Conservation (phyloP, 805 yeast genomes). For the Yarrowia alimentaria region DNA sequence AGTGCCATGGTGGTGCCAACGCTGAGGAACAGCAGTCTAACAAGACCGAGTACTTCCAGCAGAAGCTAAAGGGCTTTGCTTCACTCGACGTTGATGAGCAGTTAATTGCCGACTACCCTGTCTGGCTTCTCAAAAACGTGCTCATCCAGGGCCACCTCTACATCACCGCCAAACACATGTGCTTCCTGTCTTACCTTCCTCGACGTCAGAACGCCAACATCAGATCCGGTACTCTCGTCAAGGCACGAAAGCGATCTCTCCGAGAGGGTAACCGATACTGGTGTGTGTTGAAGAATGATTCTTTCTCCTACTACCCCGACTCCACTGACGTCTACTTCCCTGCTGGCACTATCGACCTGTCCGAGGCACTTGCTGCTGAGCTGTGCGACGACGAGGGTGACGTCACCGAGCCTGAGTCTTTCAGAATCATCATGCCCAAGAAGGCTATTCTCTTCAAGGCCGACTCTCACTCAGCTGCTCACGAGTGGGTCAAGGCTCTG, state of each 20-base stretch:
- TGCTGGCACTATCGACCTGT: constrained; percentile 65
- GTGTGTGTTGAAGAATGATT: constrained; percentile 71
- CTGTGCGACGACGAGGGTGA: constrained; percentile 37
- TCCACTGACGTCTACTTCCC: constrained; percentile 89
- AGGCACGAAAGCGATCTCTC: constrained; percentile 38
- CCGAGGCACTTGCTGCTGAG: constrained; percentile 61
- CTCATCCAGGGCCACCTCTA: constrained; percentile 82
- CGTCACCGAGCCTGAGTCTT: constrained; percentile 45
- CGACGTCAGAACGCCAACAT: constrained; percentile 45
- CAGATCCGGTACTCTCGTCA: constrained; percentile 52
- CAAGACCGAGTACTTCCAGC: constrained; percentile 23
- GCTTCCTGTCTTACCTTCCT: constrained; percentile 81
- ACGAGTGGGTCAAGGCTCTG: constrained; percentile 73
- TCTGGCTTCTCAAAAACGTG: constrained; percentile 82
- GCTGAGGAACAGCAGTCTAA: constrained; percentile 16
- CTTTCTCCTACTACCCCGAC: constrained; percentile 63
- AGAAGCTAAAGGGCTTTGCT: constrained; percentile 27
- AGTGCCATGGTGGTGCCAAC: constrained; percentile 26
- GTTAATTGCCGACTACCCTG: constrained; percentile 50
- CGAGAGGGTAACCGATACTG: constrained; percentile 57
- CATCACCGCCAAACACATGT: constrained; percentile 59
- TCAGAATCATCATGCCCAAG: constrained; percentile 57
- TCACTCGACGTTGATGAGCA: constrained; percentile 27
- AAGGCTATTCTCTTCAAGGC: constrained; percentile 65
- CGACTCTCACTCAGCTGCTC: constrained; percentile 69